Percentiles rank a stretch among this genome's conserved stretches.
phyloP scores from a whole-genome alignment of 2,329 filamentous ascomycete genomes.

The Diplodia sapinea region DNA sequence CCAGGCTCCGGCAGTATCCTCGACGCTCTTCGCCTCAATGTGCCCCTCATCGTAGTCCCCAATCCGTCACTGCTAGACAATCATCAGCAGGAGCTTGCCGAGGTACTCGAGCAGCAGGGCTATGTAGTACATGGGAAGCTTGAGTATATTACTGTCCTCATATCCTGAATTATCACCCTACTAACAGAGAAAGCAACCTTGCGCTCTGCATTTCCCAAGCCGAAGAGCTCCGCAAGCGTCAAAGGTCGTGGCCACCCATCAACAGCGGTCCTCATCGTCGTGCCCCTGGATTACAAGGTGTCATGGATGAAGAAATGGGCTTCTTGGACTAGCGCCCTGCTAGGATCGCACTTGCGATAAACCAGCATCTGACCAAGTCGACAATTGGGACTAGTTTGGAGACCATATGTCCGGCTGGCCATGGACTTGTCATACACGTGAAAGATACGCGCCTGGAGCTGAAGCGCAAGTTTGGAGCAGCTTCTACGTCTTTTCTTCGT shows the following conservation, averaged over 20 bases:
- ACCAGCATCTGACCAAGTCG: neutral
- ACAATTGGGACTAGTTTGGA: neutral
- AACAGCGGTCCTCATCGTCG: conserved; percentile 52
- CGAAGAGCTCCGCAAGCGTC: conserved; percentile 53
- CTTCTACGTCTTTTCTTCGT: neutral
- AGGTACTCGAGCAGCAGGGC: conserved; percentile 72
- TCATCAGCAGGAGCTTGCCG: conserved; percentile 87
- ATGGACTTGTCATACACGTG: neutral
- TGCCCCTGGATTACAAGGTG: conserved; percentile 53
- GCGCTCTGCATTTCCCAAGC: conserved; percentile 54
- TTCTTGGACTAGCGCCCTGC: conserved; percentile 54
- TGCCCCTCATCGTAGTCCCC: conserved; percentile 86
- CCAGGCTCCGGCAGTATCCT: conserved; percentile 88
- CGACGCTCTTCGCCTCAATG: conserved; percentile 74
- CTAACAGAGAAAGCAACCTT: conserved; percentile 50
- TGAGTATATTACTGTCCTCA: conserved; percentile 55
- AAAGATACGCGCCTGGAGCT: neutral
- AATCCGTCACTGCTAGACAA: conserved; percentile 84
- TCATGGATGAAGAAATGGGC: conserved; percentile 65
- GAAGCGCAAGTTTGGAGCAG: neutral
- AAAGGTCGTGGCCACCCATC: conserved; percentile 58
- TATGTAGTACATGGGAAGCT: conserved; percentile 77
- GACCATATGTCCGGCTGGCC: neutral
- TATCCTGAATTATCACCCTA: neutral
- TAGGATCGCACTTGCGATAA: neutral